These are phyloP conservation scores for Aurantiochytrium sp. DNA, from an alignment of 108 stramenopile genomes.

Conservation along the genomic window DNA sequence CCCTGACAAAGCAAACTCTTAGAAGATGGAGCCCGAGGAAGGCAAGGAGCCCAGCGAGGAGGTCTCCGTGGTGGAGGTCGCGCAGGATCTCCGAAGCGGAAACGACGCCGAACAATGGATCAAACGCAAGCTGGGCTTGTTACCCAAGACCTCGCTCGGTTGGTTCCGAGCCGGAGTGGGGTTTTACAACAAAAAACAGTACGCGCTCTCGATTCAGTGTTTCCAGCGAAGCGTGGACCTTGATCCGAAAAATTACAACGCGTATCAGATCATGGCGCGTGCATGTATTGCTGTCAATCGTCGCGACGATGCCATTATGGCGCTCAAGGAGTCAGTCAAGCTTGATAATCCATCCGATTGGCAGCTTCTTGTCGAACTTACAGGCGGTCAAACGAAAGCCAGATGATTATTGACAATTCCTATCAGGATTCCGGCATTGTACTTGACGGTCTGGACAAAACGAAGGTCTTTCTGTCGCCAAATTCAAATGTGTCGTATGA, in stretches of 20 bases:
- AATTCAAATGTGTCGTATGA: no score
- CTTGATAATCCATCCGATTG: slow-evolving; percentile 8
- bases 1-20: no score
- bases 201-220: slow-evolving; percentile 2
- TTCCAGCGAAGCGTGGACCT: neutral
- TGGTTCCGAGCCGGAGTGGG: slow-evolving; percentile 16
- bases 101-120: slow-evolving; percentile 13
- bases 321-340: slow-evolving; percentile 18
- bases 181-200: slow-evolving; percentile 18
- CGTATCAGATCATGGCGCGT: neutral
- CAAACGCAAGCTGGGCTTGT: neutral
- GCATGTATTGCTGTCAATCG: slow-evolving; percentile 9
- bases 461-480: no score
- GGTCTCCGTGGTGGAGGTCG: neutral
- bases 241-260: neutral
- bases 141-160: slow-evolving; percentile 6
- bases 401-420: no score
- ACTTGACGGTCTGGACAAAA: no score
- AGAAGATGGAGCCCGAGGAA: no score
- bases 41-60: neutral
- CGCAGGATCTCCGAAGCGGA: neutral
- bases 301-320: neutral
- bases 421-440: no score
- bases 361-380: slow-evolving; percentile 4
- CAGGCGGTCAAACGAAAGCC: neutral